Evolutionary conservation across 805 yeast genomes (phyloP), one percentile per base, ranked within the genome.

Genomic region (Metschnikowia cubensis): DNA sequence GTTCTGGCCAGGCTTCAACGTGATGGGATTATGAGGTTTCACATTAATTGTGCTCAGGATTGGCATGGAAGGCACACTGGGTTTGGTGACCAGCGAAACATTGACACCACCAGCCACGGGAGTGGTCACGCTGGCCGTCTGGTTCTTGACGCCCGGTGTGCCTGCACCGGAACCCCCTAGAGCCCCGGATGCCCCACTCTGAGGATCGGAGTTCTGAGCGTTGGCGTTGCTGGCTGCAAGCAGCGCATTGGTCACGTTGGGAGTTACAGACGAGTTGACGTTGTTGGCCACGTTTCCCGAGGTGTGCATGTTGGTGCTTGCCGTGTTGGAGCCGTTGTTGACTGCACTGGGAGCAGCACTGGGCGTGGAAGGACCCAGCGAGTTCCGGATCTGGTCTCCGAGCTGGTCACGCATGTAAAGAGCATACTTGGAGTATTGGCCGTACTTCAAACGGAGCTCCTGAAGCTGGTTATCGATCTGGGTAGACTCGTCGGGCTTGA

Each of bases 1-100:
- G 47, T 68, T 68, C 14, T 65, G 64, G 54, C 80, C 81, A 31
- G 84, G 83, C 53, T 83, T 81, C 56, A 84, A 74, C 1, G 82
- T 69, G 4, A 83, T 84, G 0, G 96, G 83, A 10, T 75, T 74
- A 7, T 89, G 84, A 4, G 83, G 80, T 51, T 80, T 77, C 6
- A 89, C 82, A 46, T 83, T 77, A 46, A 94, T 73, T 17, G 79
- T 82, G 41, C 78, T 78, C 1, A 96, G 84, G 36, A 92, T 84
- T 1, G 88, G 86, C 34, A 85, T 73, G n/a, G 84, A 76, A 1
- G 89, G 88, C 29, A 78, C 81, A 42, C 77, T 69, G 18, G 84
- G 78, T 50, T 80, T 77, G 22, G 78, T 75, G 34, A 69, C 70
- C 47, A 70, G 76, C 22, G 70, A 58, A 33, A 71, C 63, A 48